Evolutionary conservation across 2,329 filamentous ascomycete species (phyloP), one percentile per base, ranked within the genome.

Genomic region (Plenodomus lindquistii): DNA sequence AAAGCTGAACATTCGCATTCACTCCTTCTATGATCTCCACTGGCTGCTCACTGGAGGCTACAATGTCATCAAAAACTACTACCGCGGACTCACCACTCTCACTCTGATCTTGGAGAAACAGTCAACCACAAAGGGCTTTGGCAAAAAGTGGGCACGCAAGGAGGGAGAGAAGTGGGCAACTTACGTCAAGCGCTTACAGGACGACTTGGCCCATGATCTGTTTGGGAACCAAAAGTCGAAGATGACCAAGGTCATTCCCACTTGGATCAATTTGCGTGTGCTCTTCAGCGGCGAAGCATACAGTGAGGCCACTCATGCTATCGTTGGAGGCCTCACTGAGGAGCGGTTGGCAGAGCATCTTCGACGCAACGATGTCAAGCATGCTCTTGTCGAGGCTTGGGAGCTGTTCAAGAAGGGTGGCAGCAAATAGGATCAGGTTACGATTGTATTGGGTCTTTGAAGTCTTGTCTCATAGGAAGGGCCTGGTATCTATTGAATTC

Each of bases 101-200:
- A 59, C 42, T 1, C 46, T 69, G 0, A 42, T 69, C 16, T 42
- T 69, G 1, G 65, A 67, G 31, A n/a, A 66, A 6, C 55, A 61
- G 5, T 37, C 35, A 5, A 36, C 48, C 0, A 36, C 31, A 4
- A 58, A 51, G 13, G 58, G 62, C 4, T 54, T 57, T 10, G 62
- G 50, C 0, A 63, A 51, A 42, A 29, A 41, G 21, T 58, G 55
- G 43, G 40, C 42, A 0, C 58, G 54, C 37, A 42, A 38, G 7
- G 38, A 48, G 7, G 41, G 27, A 0, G 66, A 67, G 49, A 46
- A 56, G 10, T 65, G 57, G 60, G 20, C 20, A 0, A 15, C 3
- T 0, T 67, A 66, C 22, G 50, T 67, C 27, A 47, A 51, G 36
- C 61, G 65, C 6, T 40, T 67, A 0, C 50, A 51, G 0, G 24